Conservation (phyloP, 495 filamentous ascomycete species). For the Podospora didyma region DNA sequence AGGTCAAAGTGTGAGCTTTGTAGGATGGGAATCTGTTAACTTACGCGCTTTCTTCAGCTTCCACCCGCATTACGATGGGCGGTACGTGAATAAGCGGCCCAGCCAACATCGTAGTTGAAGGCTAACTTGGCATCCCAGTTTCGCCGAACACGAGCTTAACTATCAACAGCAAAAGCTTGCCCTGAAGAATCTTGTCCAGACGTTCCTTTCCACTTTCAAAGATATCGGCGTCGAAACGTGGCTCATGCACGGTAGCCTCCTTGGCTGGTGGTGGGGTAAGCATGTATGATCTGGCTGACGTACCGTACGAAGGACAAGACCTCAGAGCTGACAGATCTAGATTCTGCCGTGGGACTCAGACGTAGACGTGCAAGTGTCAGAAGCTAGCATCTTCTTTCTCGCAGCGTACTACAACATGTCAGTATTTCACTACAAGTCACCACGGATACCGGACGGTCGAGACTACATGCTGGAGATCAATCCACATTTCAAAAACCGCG, state of each 20-base stretch:
- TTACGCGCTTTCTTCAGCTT: slow-evolving; percentile 36
- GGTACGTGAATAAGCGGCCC: slow-evolving; percentile 31
- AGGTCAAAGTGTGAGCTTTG: slow-evolving; percentile 22
- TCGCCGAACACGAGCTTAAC: slow-evolving; percentile 42
- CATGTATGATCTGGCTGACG: slow-evolving; percentile 8
- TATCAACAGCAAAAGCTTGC: slow-evolving; percentile 43
- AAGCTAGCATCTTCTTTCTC: slow-evolving; percentile 59
- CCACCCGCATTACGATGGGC: slow-evolving; percentile 59
- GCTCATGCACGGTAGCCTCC: slow-evolving; percentile 25
- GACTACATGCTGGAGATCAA: slow-evolving; percentile 70
- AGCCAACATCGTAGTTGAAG: too few relatives aligned
- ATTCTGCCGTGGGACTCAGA: slow-evolving; percentile 75
- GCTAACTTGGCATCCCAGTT: slow-evolving; percentile 32
- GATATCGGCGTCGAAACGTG: slow-evolving; percentile 35
- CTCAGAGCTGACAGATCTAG: slow-evolving; percentile 28
- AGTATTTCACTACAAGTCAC: slow-evolving; percentile 51
- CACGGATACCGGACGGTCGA: slow-evolving; percentile 37
- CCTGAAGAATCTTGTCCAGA: slow-evolving; percentile 54
- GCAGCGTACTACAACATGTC: slow-evolving; percentile 63
- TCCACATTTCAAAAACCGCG: slow-evolving; percentile 57
- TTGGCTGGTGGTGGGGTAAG: slow-evolving; percentile 32
- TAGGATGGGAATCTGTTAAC: neutral
- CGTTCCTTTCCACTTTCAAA: slow-evolving; percentile 62
- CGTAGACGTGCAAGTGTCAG: slow-evolving; percentile 67
- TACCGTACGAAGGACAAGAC: neutral